Base-by-base conservation (phyloP, 306 rosid species). In the Trifolium fragiferum region DNA sequence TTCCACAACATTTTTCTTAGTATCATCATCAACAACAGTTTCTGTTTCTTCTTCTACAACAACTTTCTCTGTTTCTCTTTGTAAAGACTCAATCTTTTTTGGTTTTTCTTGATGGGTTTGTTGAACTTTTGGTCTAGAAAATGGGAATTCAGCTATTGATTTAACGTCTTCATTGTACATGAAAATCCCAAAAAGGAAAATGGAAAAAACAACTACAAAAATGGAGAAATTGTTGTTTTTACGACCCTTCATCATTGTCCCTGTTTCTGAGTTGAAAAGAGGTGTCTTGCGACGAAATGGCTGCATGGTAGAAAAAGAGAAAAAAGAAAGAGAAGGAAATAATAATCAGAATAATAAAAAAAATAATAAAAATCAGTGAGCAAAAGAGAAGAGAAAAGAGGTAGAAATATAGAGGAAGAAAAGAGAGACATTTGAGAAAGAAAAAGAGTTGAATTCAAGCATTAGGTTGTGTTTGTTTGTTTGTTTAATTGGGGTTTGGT, bases 121-220 rank as follows among this genome's bases (percentile, higher is more conserved):
- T 70, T 87, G 95, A 7, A 78, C 82, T 82, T 89, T 89, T 2
- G 88, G 84, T 41, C 77, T 81, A 1, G 97, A 89, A 30, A 95
- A 95, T 4, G 99, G 98, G 9, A 92, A 95, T 55, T 95, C 99
- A 0, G 98, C 98, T 0, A 92, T 89, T 51, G 99, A 89, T 53
- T 92, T 95, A 1, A 95, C 98, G 19, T 95, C 99, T 73, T 95
- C 99, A 2, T 90, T 95, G 82, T 95, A 95, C 90, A 95, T 95
- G 96, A 95, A 95, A 19, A 90, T 47, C 49, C 93, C 99, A 32
- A 95, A 95, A 66, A 95, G 90, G 61, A 89, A 87, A 1, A 95
- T 76, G 11, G 98, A 87, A 83, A 87, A 92, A 1, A 90, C 93
- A 0, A 95, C 97, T 0, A 85, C 97, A 54, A 95, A 84, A 2